Evolutionary conservation across 441 rosid genomes (phyloP), one percentile per base, ranked within the genome.

Genomic region (Pelargonium citronellum): DNA sequence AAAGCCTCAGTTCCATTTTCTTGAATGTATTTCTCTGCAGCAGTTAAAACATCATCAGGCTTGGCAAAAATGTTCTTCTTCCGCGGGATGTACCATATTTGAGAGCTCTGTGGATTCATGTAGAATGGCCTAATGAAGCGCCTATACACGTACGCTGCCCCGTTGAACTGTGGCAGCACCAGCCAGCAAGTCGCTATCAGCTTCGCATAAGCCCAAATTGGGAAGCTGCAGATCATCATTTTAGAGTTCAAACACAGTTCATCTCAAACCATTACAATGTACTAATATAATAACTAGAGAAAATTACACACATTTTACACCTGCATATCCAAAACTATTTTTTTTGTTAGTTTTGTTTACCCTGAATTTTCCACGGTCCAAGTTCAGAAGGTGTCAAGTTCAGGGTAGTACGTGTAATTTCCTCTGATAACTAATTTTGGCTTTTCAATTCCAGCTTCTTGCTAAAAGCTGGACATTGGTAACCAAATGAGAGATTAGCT

Each of bases 81-180:
- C 58, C 57, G 16, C 0, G 75, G 74, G 27, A 72, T 43, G 30
- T 72, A 72, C 75, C 75, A 72, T 16, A 72, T 66, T 19, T 43
- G 66, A 39, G 69, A 19, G 67, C 15, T n/a, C 7, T 66, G 75
- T 12, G 69, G 75, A 43, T 66, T 72, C 65, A 66, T 66, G 16
- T 65, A 65, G 24, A 53, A 1, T 15, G 70, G 75, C 44, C 70
- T 66, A 27, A 72, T 20, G 55, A 55, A 72, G 58, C 43, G 69
- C 66, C 91, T 90, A 63, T 94, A 94, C 16, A 94, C 97, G 79
- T 91, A 89, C 34, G 99, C 89, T 77, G 99, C 99, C 16, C 99
- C 99, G 7, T 92, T 94, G 82, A 94, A 91, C 82, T 91, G 86
- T 0, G 99, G 99, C 58, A 91, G 87, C 60, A 90, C 99, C 69